A percentile compares a stretch with the other conserved stretches of the same genome.
Evolutionary conservation across 306 rosid species (phyloP).

Genomic region (Biancaea sappan): DNA sequence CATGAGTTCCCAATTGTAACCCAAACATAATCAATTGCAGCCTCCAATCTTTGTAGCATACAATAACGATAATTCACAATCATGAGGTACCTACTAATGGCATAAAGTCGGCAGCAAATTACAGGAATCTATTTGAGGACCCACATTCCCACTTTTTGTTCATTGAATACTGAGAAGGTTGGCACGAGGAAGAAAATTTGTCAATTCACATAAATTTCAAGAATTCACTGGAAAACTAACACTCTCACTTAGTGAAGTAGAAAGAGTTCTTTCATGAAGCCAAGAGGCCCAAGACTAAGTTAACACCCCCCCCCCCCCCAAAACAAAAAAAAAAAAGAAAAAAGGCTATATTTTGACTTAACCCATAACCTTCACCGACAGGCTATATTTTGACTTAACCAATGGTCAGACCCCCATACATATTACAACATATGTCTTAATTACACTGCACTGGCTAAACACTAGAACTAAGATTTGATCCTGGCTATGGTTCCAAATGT

Average conservation of each 20-base stretch:
- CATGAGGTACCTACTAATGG: neutral
- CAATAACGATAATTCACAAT: too few relatives aligned
- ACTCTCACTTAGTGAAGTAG: neutral
- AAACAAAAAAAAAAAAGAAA: too few relatives aligned
- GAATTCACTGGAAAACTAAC: neutral
- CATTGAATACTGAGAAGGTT: neutral
- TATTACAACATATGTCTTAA: neutral
- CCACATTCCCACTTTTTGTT: neutral
- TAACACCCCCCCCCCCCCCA: neutral
- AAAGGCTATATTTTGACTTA: too few relatives aligned
- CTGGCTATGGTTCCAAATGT: neutral
- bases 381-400: neutral
- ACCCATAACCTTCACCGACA: neutral
- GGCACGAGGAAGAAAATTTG: constrained; percentile 4
- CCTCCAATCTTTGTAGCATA: neutral
- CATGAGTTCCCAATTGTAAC: neutral
- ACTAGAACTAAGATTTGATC: neutral
- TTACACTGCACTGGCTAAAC: neutral
- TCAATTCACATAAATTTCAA: neutral
- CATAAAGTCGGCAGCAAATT: neutral
- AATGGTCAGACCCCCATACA: neutral
- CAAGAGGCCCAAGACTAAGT: neutral
- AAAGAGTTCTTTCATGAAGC: constrained; percentile 1
- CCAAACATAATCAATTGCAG: neutral
- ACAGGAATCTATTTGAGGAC: neutral